Base-by-base conservation (phyloP, 805 yeast species). In the Metschnikowia lochheadii region DNA sequence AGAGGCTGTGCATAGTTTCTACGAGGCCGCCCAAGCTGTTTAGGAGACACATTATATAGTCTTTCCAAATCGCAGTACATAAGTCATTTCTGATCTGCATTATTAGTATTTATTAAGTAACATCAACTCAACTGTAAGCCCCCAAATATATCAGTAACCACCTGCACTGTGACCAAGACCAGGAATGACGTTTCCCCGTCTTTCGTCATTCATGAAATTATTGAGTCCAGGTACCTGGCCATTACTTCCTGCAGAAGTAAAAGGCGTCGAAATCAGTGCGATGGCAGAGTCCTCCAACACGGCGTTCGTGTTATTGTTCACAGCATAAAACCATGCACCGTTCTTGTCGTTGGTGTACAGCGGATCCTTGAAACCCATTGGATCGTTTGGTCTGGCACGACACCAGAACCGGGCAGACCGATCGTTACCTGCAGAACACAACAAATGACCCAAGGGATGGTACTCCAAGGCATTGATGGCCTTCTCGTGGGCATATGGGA, bases 401-500 rank as follows among this genome's bases (percentile, higher is more conserved):
- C 91, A 83, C 99, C 99, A 94, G 68, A 95, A 88, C 49, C 97
- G 72, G 21, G 96, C 88, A 5, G 95, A 83, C 63, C 94, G 81
- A 67, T 94, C 99, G 50, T 94, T 89, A 17, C 97, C 92, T 0
- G 97, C 98, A 6, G 97, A 83, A 49, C 95, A 84, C 34, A 94
- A 72, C 46, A 92, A 72, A 68, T 94, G 97, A 3, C 99, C 99
- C 59, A 87, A 73, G 2, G 98, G 98, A 67, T 91, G 97, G 64
- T 90, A 94, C 53, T 91, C 92, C 49, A 94, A 67, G 3, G 96
- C 82, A 67, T 92, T 90, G 47, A 94, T 82, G 3, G 96, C 95
- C 70, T 88, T 87, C 61, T 90, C 97, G 66, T 94, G 99, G 0
- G 98, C 99, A 67, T 80, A 84, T 2, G 97, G 97, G 34, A 94